These are phyloP conservation scores for Penicillium sp. DNA, from an alignment of 2,329 filamentous ascomycete genomes.

Conservation along the genomic window DNA sequence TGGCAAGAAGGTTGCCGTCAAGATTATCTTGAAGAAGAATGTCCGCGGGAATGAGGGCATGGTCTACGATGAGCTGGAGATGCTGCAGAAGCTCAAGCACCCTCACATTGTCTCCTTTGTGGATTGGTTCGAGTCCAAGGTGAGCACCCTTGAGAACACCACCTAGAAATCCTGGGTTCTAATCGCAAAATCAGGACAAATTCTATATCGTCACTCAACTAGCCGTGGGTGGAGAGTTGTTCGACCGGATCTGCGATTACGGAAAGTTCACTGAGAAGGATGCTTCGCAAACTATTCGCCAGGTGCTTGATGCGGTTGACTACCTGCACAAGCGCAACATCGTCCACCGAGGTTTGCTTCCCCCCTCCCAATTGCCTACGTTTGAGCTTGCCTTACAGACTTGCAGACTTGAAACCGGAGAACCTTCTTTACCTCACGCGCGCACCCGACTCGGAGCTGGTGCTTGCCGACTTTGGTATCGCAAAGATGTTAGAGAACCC, in stretches of 20 bases:
- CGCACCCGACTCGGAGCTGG: slow-evolving; percentile 78
- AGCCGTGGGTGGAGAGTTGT: slow-evolving; percentile 93
- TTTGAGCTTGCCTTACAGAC: slow-evolving; percentile 11
- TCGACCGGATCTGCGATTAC: slow-evolving; percentile 97
- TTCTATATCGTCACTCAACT: slow-evolving; percentile 99
- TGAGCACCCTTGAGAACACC: slow-evolving; percentile 51
- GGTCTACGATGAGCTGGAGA: slow-evolving; percentile 96
- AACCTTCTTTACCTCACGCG: slow-evolving; percentile 92
- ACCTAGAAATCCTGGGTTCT: slow-evolving; percentile 2
- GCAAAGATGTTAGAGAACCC: slow-evolving; percentile 95
- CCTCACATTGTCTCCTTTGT: slow-evolving; percentile 96
- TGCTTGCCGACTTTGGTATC: slow-evolving; percentile 97
- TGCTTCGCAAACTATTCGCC: slow-evolving; percentile 91
- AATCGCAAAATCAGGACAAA: slow-evolving; percentile 73
- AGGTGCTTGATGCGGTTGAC: slow-evolving; percentile 89
- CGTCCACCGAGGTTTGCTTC: slow-evolving; percentile 80
- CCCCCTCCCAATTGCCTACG: background rate
- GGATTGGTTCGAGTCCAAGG: slow-evolving; percentile 98
- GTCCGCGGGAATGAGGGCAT: slow-evolving; percentile 98
- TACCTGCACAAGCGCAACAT: slow-evolving; percentile 95
- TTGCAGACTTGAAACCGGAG: slow-evolving; percentile 90
- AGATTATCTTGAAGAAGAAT: slow-evolving; percentile 99
- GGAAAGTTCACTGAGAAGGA: slow-evolving; percentile 99
- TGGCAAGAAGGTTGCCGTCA: slow-evolving; percentile 85
- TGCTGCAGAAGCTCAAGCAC: slow-evolving; percentile 89